These are phyloP conservation scores for Pseudogymnoascus sp. DNA, from an alignment of 2,329 filamentous ascomycete genomes.

Conservation along the genomic window DNA sequence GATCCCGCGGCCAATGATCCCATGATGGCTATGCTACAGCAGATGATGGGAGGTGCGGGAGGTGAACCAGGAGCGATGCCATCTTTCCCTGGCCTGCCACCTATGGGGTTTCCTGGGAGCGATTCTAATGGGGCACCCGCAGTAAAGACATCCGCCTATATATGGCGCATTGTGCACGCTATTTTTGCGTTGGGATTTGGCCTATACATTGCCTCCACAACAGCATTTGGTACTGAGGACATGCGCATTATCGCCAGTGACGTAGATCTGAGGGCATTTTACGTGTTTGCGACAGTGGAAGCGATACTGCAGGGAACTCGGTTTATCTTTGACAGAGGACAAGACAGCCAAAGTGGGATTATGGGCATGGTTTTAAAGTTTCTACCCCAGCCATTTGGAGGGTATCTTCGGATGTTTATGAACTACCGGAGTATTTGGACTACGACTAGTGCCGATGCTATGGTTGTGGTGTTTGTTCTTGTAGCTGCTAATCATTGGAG, in stretches of 20 bases:
- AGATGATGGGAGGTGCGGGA: slow-evolving; percentile 51
- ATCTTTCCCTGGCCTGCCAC: slow-evolving; percentile 35
- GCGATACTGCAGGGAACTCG: slow-evolving; percentile 63
- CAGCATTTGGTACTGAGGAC: slow-evolving; percentile 60
- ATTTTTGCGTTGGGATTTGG: slow-evolving; percentile 63
- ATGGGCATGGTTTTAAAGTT: slow-evolving; percentile 57
- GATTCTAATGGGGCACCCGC: slow-evolving; percentile 22
- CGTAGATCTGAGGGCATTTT: slow-evolving; percentile 42
- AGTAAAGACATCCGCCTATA: slow-evolving; percentile 37
- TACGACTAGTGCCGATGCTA: slow-evolving; percentile 65
- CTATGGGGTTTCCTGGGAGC: slow-evolving; percentile 29
- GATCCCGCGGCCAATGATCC: slow-evolving; percentile 44
- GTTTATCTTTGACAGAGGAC: slow-evolving; percentile 60
- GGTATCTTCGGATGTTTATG: slow-evolving; percentile 53
- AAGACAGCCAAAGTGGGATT: slow-evolving; percentile 51
- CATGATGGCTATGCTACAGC: slow-evolving; percentile 68
- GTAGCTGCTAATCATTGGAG: slow-evolving; percentile 27
- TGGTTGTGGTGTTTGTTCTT: slow-evolving; percentile 70
- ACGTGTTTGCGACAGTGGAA: slow-evolving; percentile 73
- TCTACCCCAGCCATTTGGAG: slow-evolving; percentile 56
- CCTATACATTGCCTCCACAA: slow-evolving; percentile 61
- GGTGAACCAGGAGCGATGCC: slow-evolving; percentile 28
- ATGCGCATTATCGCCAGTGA: slow-evolving; percentile 37
- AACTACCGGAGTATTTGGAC: slow-evolving; percentile 65
- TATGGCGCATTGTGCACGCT: slow-evolving; percentile 70